Conservation (phyloP, 2,329 filamentous ascomycete species). For the Calonectria crousiana region DNA sequence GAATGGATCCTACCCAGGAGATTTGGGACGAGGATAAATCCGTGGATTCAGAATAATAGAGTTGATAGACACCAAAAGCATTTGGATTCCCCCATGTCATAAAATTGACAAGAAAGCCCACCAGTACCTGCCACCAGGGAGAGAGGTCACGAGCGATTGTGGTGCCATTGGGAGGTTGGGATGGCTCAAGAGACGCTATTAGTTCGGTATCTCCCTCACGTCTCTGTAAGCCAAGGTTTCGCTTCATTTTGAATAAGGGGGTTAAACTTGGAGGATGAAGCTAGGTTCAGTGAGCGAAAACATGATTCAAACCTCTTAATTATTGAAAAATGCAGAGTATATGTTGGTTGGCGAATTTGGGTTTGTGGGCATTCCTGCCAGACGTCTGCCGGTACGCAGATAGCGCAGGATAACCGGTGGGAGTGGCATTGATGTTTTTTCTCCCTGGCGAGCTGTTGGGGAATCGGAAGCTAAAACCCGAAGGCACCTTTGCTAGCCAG, state of each 20-base stretch:
- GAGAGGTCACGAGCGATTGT: neutral
- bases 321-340: neutral
- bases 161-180: neutral
- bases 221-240: neutral
- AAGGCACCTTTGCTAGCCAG: neutral
- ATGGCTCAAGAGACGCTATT: neutral
- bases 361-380: neutral
- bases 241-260: neutral
- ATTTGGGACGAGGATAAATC: conserved; percentile 3
- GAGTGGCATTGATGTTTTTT: neutral
- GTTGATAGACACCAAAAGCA: conserved; percentile 1
- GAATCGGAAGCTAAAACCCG: neutral
- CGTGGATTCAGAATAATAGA: neutral
- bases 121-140: neutral
- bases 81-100: conserved; percentile 12
- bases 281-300: no score
- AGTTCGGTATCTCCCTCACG: neutral
- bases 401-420: no score
- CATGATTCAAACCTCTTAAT: neutral
- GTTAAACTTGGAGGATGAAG: no score
- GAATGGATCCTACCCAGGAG: conserved; percentile 11
- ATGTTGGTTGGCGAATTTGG: neutral
- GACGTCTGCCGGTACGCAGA: neutral
- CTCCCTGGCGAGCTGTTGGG: neutral
- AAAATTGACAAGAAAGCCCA: neutral